These are phyloP conservation scores for Recurvomyces mirabilis DNA, from an alignment of 495 filamentous ascomycete genomes.

Conservation along the genomic window DNA sequence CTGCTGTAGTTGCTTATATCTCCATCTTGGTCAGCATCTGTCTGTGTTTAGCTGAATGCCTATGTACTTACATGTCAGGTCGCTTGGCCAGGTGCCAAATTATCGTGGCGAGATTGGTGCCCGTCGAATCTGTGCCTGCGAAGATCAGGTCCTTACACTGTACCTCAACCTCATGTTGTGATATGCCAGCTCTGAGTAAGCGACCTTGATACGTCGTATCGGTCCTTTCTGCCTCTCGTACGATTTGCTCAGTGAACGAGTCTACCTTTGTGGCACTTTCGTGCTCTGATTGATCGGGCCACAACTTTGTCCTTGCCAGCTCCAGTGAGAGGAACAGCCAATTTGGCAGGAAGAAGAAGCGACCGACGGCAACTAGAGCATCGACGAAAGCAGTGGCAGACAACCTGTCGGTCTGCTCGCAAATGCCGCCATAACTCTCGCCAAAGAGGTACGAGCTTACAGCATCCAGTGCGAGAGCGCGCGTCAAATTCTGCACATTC, in stretches of 20 bases:
- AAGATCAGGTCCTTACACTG: conserved; percentile 30
- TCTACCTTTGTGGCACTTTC: conserved; percentile 32
- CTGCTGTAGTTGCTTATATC: conserved; percentile 29
- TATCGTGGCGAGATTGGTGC: conserved; percentile 38
- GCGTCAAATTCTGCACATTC: conserved; percentile 36
- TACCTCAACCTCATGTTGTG: conserved; percentile 32
- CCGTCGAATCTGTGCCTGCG: conserved; percentile 32
- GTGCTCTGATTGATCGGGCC: conserved; percentile 19
- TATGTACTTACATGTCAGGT: conserved; percentile 36
- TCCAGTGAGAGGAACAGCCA: conserved; percentile 32
- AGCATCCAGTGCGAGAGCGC: conserved; percentile 37
- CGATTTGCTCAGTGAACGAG: conserved; percentile 31
- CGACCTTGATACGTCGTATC: conserved; percentile 38
- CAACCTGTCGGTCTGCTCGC: conserved; percentile 11
- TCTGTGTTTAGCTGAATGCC: background rate
- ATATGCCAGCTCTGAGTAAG: conserved; percentile 35
- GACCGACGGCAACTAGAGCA: conserved; percentile 39
- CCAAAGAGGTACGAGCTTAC: conserved; percentile 39
- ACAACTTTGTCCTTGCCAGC: conserved; percentile 22
- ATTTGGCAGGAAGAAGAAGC: conserved; percentile 38
- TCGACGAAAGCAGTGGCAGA: conserved; percentile 20
- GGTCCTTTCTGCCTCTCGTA: conserved; percentile 22
- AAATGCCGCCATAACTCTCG: conserved; percentile 33
- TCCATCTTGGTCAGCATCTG: conserved; percentile 11
- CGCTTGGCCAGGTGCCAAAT: conserved; percentile 33